Conservation (phyloP, 345 rosid species). For the Euphorbia lathyris region DNA sequence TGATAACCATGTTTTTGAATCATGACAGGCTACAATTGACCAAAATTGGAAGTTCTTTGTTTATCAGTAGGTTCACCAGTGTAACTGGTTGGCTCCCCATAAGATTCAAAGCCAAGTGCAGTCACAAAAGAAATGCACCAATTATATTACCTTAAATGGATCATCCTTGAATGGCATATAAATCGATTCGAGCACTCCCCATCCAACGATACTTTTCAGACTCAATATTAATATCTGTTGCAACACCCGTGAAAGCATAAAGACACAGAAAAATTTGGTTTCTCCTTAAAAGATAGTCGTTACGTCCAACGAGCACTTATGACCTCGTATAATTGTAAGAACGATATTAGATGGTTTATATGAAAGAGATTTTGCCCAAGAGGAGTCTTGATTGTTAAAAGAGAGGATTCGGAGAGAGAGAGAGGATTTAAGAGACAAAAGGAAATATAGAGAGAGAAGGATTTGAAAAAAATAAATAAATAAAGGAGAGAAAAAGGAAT, state of each 20-base stretch:
- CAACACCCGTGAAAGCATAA: constrained; percentile 97
- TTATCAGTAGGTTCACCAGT: constrained; percentile 20
- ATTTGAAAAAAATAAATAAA: no score
- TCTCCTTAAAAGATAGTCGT: constrained; percentile 74
- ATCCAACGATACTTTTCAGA: constrained; percentile 94
- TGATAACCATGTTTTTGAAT: constrained; percentile 41
- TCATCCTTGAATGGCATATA: constrained; percentile 71
- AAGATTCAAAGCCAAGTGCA: constrained; percentile 82
- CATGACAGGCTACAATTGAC: constrained; percentile 28
- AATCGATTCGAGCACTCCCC: constrained; percentile 83
- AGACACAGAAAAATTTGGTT: constrained; percentile 65
- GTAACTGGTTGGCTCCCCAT: constrained; percentile 58
- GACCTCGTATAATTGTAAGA: no score
- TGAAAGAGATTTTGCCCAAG: no score
- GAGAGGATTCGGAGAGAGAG: no score
- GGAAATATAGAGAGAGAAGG: no score
- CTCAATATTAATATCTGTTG: constrained; percentile 94
- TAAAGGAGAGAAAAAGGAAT: no score
- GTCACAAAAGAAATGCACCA: constrained; percentile 81
- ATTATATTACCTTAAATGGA: constrained; percentile 59
- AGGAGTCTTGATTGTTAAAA: no score
- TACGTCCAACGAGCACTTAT: constrained; percentile 67
- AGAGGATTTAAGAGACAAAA: no score
- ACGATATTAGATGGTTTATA: no score
- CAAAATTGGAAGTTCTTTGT: constrained; percentile 8